Conservation (phyloP, 2,329 filamentous ascomycete genomes). For the Hortaea werneckii region DNA sequence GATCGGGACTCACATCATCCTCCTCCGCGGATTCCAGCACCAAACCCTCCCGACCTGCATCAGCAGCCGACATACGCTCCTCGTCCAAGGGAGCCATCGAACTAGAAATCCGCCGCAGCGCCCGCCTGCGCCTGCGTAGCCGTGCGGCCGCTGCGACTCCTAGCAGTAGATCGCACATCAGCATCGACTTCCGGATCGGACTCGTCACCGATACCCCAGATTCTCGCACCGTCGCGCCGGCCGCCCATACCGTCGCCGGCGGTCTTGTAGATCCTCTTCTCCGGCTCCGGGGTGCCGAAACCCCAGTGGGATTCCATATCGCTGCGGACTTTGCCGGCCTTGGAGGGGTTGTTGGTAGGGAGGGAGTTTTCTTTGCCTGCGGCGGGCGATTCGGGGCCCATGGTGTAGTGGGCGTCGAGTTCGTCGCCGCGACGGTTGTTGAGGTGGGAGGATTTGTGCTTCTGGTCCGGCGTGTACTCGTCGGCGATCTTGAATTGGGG, state of each 20-base stretch:
- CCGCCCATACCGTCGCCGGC: slow-evolving; percentile 52
- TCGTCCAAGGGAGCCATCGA: too few species aligned
- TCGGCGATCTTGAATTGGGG: slow-evolving; percentile 78
- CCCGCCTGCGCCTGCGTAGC: slow-evolving; percentile 13
- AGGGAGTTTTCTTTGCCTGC: slow-evolving; percentile 2
- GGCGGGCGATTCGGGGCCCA: neutral
- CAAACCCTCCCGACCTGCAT: too few species aligned
- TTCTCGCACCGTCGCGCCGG: slow-evolving; percentile 40
- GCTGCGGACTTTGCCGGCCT: slow-evolving; percentile 1
- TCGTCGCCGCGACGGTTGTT: slow-evolving; percentile 68
- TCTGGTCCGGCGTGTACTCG: slow-evolving; percentile 42
- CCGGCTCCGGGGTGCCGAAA: slow-evolving; percentile 3
- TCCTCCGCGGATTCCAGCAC: too few species aligned
- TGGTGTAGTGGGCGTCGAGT: slow-evolving; percentile 65
- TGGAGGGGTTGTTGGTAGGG: slow-evolving; percentile 5
- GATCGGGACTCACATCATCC: too few species aligned
- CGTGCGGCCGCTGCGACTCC: slow-evolving; percentile 6
- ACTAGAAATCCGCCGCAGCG: neutral
- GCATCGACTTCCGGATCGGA: slow-evolving; percentile 17
- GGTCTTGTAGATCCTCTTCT: slow-evolving; percentile 24
- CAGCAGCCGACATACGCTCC: too few species aligned
- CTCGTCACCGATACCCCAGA: slow-evolving; percentile 50
- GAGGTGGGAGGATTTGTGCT: slow-evolving; percentile 42
- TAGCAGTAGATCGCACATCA: slow-evolving; percentile 15
- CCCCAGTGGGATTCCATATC: slow-evolving; percentile 5